Conservation (phyloP, 306 rosid species). For the Spatholobus suberectus region DNA sequence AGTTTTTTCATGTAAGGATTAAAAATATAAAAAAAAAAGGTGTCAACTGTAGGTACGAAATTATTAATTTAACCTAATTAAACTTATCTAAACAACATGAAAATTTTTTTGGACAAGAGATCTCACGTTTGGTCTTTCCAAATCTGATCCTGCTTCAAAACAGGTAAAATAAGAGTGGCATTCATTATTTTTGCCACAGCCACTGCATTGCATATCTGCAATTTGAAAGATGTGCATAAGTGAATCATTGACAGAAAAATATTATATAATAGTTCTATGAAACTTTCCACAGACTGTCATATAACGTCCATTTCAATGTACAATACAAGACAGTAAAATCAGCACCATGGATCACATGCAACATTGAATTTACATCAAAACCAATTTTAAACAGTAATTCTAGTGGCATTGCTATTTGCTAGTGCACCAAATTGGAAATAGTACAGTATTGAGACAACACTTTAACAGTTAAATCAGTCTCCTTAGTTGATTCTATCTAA, state of each 20-base stretch:
- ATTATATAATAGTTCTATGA: neutral
- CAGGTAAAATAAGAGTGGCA: slow-evolving; percentile 97
- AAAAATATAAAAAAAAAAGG: neutral
- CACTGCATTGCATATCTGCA: slow-evolving; percentile 99
- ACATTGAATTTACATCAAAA: slow-evolving; percentile 14
- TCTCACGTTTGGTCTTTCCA: slow-evolving; percentile 99
- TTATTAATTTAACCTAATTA: neutral
- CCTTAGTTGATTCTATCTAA: slow-evolving; percentile 24
- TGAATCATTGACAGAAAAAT: slow-evolving; percentile 35
- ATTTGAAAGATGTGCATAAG: slow-evolving; percentile 31
- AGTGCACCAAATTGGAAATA: slow-evolving; percentile 30
- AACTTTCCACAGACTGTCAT: neutral
- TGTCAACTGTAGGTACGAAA: neutral
- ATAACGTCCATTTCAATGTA: neutral
- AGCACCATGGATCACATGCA: slow-evolving; percentile 37
- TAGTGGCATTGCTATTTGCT: slow-evolving; percentile 16
- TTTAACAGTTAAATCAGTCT: neutral
- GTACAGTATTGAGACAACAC: neutral
- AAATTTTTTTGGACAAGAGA: slow-evolving; percentile 32
- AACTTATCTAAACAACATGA: slow-evolving; percentile 31
- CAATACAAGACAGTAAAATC: neutral
- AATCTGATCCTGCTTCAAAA: slow-evolving; percentile 97
- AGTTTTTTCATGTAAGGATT: neutral
- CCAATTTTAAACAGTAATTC: slow-evolving; percentile 23
- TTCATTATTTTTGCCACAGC: slow-evolving; percentile 98